Evolutionary conservation across 345 rosid genomes (phyloP).

Genomic region (Geranium rotundifolium): DNA sequence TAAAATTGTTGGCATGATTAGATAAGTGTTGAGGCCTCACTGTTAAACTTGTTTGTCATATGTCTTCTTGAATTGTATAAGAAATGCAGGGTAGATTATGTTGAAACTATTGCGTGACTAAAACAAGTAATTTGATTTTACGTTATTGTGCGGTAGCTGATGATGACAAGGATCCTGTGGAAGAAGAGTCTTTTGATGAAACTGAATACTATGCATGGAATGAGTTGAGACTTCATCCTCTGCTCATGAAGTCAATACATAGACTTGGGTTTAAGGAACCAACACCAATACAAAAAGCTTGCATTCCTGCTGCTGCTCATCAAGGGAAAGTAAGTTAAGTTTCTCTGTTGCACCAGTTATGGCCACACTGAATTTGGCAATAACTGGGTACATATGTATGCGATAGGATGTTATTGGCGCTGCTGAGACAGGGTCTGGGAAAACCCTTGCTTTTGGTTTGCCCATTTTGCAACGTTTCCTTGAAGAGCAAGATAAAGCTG

Average conservation of each 20-base stretch:
- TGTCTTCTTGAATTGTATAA: not conserved
- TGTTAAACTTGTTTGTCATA: not conserved
- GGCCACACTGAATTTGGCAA: slow-evolving; percentile 3
- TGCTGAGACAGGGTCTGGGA: slow-evolving; percentile 98
- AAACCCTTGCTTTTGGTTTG: slow-evolving; percentile 96
- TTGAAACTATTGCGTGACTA: not conserved
- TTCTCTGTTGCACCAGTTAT: not conserved
- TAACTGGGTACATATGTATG: slow-evolving; percentile 10
- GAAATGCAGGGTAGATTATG: not conserved
- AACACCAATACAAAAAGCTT: slow-evolving; percentile 80
- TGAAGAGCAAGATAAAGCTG: slow-evolving; percentile 70
- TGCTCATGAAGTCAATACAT: slow-evolving; percentile 59
- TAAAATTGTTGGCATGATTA: not conserved
- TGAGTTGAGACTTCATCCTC: slow-evolving; percentile 74
- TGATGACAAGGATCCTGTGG: slow-evolving; percentile 22
- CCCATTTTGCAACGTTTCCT: slow-evolving; percentile 87
- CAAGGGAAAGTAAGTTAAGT: slow-evolving; percentile 70
- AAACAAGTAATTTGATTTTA: slow-evolving; percentile 5
- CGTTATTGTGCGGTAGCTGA: slow-evolving; percentile 24
- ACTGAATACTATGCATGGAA: slow-evolving; percentile 65
- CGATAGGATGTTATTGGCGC: slow-evolving; percentile 89
- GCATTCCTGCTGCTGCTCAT: slow-evolving; percentile 84
- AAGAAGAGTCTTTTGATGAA: slow-evolving; percentile 39
- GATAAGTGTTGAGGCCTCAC: not conserved
- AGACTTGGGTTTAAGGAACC: slow-evolving; percentile 84